Base-by-base conservation (phyloP, 805 yeast species). In the Wickerhamiella sorbophila region DNA sequence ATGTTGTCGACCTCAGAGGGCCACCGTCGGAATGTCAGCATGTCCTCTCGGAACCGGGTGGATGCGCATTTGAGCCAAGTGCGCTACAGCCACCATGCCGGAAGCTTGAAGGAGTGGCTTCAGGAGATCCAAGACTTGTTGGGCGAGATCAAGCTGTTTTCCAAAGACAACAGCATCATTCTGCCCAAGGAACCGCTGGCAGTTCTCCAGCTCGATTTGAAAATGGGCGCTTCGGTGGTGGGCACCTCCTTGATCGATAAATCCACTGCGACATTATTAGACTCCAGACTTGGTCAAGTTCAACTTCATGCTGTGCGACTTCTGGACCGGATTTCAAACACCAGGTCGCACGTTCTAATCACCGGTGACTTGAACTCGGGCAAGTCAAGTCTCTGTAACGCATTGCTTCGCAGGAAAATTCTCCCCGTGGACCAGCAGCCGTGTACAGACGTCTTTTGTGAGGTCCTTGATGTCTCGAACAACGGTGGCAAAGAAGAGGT, bases 351-450 rank as follows among this genome's bases (percentile, higher is more conserved):
- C 53, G 96, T 91, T 1, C 77, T 91, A 47, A 87, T 91, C 31
- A 93, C 98, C 2, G 99, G 99, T 40, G 99, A 91, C 59, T 70
- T 91, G 50, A 91, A 91, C 57, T 81, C 98, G 0, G 99, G 99
- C 3, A 91, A 91, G 56, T 85, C 96, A 1, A 82, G 95, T 1
- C 85, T 91, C 53, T 91, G 98, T 61, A 91, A 91, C 56, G 88
- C 95, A 1, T 64, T 91, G 33, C 63, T 91, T 45, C 69, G 87
- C 50, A 70, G 91, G 40, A 72, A 75, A 39, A 61, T 91, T 2
- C 62, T 91, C 38, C 98, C 99, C 0, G 94, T 82, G 54, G 99
- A 91, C 60, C 98, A 91, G 55, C 94, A 91, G 57, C 99, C 99
- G 2, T 86, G 96, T 54, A 91, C 99, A 0, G 78, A 83, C 47